Conservation (phyloP, 2,329 filamentous ascomycete species). For the Clarireedia homoeocarpa region DNA sequence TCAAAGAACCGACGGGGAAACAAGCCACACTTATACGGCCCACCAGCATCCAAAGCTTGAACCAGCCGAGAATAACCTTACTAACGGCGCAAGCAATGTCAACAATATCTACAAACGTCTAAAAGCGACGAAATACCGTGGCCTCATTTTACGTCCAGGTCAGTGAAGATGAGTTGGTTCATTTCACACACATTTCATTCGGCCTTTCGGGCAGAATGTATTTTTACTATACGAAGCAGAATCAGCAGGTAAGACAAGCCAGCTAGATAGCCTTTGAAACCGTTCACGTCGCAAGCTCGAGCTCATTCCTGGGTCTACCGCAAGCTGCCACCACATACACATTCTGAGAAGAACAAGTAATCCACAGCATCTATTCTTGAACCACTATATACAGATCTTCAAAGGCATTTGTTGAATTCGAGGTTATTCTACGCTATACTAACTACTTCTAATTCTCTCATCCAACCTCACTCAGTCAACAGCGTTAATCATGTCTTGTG, state of each 20-base stretch:
- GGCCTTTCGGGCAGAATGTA: neutral
- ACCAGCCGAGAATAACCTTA: no score
- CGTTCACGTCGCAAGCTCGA: neutral
- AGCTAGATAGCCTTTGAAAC: slow-evolving; percentile 2
- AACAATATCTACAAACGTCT: no score
- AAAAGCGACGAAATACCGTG: no score
- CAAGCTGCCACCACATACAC: neutral
- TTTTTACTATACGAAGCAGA: neutral
- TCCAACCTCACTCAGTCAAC: neutral
- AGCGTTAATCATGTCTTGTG: slow-evolving; percentile 22
- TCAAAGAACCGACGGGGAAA: no score
- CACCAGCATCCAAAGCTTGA: no score
- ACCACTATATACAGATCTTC: neutral
- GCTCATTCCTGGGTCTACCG: neutral
- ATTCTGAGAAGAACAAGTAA: neutral
- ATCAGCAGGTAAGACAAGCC: neutral
- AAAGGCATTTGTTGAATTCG: neutral
- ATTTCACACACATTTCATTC: no score
- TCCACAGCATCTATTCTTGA: neutral
- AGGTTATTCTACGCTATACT: neutral
- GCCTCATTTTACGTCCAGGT: no score
- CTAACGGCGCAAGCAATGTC: no score
- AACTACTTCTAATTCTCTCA: neutral
- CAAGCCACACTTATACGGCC: no score
- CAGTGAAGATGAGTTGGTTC: no score